These are phyloP conservation scores for Phytophthora citricola DNA, from an alignment of 352 stramenopile species.

Conservation along the genomic window DNA sequence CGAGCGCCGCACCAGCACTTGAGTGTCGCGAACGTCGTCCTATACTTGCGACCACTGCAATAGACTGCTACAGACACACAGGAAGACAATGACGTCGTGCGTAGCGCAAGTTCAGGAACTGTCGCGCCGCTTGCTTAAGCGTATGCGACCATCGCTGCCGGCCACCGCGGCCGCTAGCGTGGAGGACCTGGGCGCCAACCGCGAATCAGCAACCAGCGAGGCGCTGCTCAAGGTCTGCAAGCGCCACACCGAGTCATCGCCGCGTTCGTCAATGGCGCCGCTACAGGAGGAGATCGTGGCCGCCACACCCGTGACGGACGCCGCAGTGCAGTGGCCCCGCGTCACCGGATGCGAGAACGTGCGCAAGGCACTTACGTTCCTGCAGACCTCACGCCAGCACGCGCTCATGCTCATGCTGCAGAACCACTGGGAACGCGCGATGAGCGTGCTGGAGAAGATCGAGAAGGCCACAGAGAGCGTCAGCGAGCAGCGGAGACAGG, in stretches of 20 bases:
- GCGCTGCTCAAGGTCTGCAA: conserved; percentile 69
- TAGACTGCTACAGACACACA: conserved; percentile 10
- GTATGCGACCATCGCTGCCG: conserved; percentile 45
- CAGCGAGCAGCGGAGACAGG: conserved; percentile 62
- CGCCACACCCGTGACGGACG: conserved; percentile 1
- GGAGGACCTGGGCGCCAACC: conserved; percentile 21
- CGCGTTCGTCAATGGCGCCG: conserved; percentile 40
- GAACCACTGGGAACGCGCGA: conserved; percentile 81
- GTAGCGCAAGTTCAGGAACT: conserved; percentile 52
- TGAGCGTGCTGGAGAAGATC: conserved; percentile 78
- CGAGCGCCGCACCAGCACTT: conserved; percentile 9
- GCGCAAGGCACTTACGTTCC: conserved; percentile 68
- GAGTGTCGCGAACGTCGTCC: background rate
- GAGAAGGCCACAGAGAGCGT: conserved; percentile 78
- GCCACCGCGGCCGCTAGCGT: conserved; percentile 12
- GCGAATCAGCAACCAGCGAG: conserved; percentile 47
- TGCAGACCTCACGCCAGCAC: conserved; percentile 75
- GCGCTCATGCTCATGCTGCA: conserved; percentile 78
- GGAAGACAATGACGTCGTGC: conserved; percentile 51
- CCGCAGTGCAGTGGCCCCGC: conserved; percentile 41
- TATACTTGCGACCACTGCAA: conserved; percentile 5
- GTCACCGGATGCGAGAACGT: conserved; percentile 66
- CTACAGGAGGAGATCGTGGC: conserved; percentile 21
- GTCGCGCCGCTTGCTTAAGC: conserved; percentile 49
- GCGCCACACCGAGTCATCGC: conserved; percentile 54